Evolutionary conservation across 2,329 filamentous ascomycete species (phyloP).

Genomic region (Clarireedia monteithiana): DNA sequence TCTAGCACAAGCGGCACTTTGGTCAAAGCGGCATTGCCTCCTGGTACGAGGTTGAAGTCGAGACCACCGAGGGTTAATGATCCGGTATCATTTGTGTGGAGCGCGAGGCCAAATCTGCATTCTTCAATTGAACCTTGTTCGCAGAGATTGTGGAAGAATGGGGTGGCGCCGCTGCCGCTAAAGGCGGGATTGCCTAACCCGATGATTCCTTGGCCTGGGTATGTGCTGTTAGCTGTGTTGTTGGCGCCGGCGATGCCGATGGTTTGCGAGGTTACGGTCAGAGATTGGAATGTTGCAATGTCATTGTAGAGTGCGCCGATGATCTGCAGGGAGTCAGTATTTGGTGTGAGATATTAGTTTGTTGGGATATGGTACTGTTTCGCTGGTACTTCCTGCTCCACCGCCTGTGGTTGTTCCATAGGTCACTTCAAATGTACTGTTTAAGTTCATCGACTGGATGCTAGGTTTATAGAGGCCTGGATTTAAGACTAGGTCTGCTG

Average conservation of each 20-base stretch:
- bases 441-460: not conserved
- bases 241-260: not conserved
- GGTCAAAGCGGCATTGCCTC: not conserved
- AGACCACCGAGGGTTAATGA: not conserved
- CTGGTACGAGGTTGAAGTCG: not conserved
- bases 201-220: slow-evolving; percentile 4
- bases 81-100: not conserved
- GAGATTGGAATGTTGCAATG: not conserved
- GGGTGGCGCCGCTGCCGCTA: not conserved
- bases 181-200: not conserved
- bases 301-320: slow-evolving; percentile 7
- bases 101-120: slow-evolving; percentile 8
- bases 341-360: not conserved
- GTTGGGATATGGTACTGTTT: not conserved
- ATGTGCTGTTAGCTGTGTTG: not conserved
- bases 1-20: not conserved
- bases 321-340: not conserved
- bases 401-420: slow-evolving; percentile 6
- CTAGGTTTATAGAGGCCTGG: slow-evolving; percentile 6
- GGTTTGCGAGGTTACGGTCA: not conserved
- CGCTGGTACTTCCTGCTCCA: not conserved
- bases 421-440: slow-evolving; percentile 1
- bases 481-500: slow-evolving; percentile 12
- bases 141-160: slow-evolving; percentile 9
- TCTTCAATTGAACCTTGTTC: not conserved